These are phyloP conservation scores for Trichomonascaceae sp. DNA, from an alignment of 1,139 yeast species.

Conservation along the genomic window DNA sequence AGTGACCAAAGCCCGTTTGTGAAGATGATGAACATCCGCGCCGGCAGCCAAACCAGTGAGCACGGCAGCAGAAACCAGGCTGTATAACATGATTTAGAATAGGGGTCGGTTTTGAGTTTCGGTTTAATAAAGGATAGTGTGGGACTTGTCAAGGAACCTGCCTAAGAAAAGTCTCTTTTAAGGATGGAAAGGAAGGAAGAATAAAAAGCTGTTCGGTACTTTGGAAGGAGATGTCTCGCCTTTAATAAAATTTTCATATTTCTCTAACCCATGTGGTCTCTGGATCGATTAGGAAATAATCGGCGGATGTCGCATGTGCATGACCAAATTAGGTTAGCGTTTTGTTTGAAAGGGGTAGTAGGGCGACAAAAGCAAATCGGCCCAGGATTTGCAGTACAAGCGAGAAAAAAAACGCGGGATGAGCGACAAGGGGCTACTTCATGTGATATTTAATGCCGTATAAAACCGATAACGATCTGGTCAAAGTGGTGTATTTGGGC, in stretches of 20 bases:
- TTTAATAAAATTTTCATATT: background rate
- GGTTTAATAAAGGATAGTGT: background rate
- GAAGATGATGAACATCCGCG: conserved; percentile 13
- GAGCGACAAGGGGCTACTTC: background rate
- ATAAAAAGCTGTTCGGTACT: background rate
- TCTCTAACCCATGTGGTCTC: background rate
- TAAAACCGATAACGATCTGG: too few species aligned
- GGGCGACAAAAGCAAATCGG: background rate
- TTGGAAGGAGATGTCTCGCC: background rate
- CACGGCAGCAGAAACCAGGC: conserved; percentile 11
- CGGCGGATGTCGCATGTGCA: background rate
- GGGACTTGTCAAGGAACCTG: background rate
- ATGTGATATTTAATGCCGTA: too few species aligned
- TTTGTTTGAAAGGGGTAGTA: background rate
- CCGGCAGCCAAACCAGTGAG: conserved; percentile 8
- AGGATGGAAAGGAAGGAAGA: background rate
- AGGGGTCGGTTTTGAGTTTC: background rate
- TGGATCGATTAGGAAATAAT: background rate
- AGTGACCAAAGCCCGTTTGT: conserved; percentile 30
- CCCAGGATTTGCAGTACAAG: background rate
- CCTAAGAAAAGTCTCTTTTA: background rate
- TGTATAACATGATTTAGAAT: conserved; percentile 13
- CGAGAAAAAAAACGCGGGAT: background rate
- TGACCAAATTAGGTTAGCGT: background rate
- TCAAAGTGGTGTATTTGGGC: too few species aligned